These are phyloP conservation scores for Rheum nobile DNA, from an alignment of 148 eudicot species.

Conservation along the genomic window DNA sequence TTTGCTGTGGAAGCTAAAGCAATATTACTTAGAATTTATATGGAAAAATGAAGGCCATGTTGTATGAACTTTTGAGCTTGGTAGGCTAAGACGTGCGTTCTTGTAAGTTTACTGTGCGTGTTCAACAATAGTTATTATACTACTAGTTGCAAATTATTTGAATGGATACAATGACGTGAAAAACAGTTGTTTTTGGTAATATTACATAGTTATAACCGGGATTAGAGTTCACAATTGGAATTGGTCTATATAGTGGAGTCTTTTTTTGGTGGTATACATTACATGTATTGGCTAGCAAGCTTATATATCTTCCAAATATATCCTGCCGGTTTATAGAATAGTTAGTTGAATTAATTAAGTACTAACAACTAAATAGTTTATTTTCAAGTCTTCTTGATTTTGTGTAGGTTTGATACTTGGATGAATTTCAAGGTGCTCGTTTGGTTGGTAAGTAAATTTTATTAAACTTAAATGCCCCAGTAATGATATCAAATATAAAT, in stretches of 20 bases:
- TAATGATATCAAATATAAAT: too few species aligned
- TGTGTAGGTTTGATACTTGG: too few species aligned
- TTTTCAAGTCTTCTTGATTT: too few species aligned
- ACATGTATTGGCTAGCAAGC: too few species aligned
- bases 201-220: neutral
- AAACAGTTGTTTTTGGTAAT: neutral
- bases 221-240: neutral
- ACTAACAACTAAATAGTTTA: too few species aligned
- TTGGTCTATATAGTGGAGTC: neutral
- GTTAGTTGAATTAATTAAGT: too few species aligned
- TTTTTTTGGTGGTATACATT: too few species aligned
- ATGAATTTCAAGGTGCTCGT: too few species aligned
- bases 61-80: neutral
- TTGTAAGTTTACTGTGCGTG: neutral
- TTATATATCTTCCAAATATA: too few species aligned
- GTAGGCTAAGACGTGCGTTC: neutral
- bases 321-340: too few species aligned
- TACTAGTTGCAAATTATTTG: neutral
- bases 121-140: neutral
- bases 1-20: neutral
- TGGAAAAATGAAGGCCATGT: neutral
- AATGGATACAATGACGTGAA: neutral
- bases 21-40: neutral
- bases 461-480: too few species aligned
- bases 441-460: too few species aligned